Conservation (phyloP, 2,329 filamentous ascomycete genomes). For the Colletotrichum trifolii region DNA sequence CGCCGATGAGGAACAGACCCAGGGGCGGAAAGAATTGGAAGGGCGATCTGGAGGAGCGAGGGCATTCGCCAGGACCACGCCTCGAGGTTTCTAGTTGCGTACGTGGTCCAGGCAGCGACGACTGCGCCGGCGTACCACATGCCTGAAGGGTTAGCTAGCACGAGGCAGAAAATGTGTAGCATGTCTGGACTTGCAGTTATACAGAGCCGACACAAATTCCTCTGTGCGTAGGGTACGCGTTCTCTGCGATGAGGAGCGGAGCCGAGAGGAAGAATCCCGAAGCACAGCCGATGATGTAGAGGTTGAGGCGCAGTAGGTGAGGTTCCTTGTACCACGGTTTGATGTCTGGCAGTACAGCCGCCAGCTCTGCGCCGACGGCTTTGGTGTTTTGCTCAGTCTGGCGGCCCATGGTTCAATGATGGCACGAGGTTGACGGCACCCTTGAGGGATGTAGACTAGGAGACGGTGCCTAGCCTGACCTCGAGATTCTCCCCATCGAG, state of each 20-base stretch:
- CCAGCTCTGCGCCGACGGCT: slow-evolving; percentile 27
- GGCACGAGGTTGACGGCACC: too few species aligned
- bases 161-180: background rate
- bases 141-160: slow-evolving; percentile 41
- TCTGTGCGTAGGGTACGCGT: slow-evolving; percentile 46
- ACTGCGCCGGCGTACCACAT: slow-evolving; percentile 49
- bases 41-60: slow-evolving; percentile 55
- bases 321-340: slow-evolving; percentile 54
- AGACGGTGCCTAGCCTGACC: background rate
- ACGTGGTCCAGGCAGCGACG: slow-evolving; percentile 47
- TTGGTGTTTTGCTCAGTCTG: slow-evolving; percentile 8
- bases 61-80: slow-evolving; percentile 29
- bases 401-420: background rate
- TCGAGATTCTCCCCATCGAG: too few species aligned
- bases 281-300: slow-evolving; percentile 50
- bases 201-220: slow-evolving; percentile 19
- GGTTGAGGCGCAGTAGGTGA: slow-evolving; percentile 56
- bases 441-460: background rate
- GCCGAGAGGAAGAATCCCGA: slow-evolving; percentile 42
- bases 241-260: slow-evolving; percentile 48
- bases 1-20: slow-evolving; percentile 42
- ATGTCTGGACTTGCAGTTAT: background rate
- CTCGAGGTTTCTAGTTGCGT: slow-evolving; percentile 23
- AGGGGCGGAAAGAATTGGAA: slow-evolving; percentile 49
- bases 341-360: slow-evolving; percentile 52